These are phyloP conservation scores for Botryotinia convoluta DNA, from an alignment of 2,329 filamentous ascomycete genomes.

Conservation along the genomic window DNA sequence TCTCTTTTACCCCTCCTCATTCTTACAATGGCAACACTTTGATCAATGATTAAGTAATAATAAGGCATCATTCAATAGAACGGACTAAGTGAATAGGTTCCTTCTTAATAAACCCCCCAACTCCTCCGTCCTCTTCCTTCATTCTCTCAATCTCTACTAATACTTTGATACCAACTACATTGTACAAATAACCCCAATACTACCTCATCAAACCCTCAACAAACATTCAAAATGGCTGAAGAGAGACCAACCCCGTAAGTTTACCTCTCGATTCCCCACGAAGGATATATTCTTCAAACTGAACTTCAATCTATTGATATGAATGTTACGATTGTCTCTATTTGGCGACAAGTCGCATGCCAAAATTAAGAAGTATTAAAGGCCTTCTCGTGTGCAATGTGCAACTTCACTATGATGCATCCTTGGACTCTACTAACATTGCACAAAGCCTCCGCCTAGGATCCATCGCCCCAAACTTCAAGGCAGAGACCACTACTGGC, in stretches of 20 bases:
- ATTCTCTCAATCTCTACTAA: neutral
- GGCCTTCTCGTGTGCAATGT: neutral
- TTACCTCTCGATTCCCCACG: neutral
- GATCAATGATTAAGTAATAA: slow-evolving; percentile 14
- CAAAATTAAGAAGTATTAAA: neutral
- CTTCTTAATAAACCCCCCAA: neutral
- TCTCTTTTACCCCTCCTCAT: slow-evolving; percentile 1
- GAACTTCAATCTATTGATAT: neutral
- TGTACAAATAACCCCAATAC: neutral
- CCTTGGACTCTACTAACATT: neutral
- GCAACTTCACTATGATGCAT: neutral
- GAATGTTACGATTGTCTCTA: neutral
- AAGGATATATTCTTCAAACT: neutral
- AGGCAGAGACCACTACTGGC: slow-evolving; percentile 75
- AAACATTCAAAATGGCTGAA: slow-evolving; percentile 25
- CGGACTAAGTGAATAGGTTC: neutral
- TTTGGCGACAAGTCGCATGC: neutral
- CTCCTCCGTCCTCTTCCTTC: neutral
- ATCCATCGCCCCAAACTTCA: slow-evolving; percentile 73
- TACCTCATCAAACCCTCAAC: neutral
- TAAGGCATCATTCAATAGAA: neutral
- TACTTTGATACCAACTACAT: neutral
- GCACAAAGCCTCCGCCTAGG: slow-evolving; percentile 60
- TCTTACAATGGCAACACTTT: slow-evolving; percentile 16
- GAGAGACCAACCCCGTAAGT: slow-evolving; percentile 28